phyloP scores from a whole-genome alignment of 805 yeast species.

The Isabelozyma heimii region DNA sequence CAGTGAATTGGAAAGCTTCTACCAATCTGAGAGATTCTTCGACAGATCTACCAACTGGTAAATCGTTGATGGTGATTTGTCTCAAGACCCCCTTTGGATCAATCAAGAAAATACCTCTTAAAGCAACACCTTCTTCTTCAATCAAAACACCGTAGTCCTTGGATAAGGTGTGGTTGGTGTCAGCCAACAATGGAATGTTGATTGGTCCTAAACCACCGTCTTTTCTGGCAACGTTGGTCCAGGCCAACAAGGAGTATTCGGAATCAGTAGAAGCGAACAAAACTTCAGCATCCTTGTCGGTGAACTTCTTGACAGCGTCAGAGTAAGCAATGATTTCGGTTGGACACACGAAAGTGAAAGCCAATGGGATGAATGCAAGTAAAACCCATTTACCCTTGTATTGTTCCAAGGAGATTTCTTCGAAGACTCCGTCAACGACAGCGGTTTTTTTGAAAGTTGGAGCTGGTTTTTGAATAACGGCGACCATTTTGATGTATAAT shows the following conservation, averaged over 20 bases:
- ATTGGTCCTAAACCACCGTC: conserved; percentile 98
- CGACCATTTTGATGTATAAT: conserved; percentile 58
- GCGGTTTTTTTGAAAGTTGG: conserved; percentile 96
- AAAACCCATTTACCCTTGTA: conserved; percentile 98
- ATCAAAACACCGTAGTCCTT: conserved; percentile 96
- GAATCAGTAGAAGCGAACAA: conserved; percentile 98
- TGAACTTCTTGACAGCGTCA: conserved; percentile 87
- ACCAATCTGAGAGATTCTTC: conserved; percentile 96
- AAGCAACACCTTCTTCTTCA: conserved; percentile 94
- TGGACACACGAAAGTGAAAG: conserved; percentile 99
- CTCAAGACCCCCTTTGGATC: conserved; percentile 94
- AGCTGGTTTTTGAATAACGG: conserved; percentile 91
- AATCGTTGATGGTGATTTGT: conserved; percentile 97
- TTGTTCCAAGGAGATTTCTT: conserved; percentile 90
- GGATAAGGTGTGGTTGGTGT: conserved; percentile 93
- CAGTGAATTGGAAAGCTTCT: conserved; percentile 99
- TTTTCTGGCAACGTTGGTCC: conserved; percentile 95
- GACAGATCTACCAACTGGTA: conserved; percentile 98
- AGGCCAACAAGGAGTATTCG: conserved; percentile 94
- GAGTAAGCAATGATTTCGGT: conserved; percentile 99
- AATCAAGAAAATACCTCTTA: conserved; percentile 97
- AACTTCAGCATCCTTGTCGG: conserved; percentile 82
- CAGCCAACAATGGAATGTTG: conserved; percentile 92
- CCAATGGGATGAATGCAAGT: conserved; percentile 96
- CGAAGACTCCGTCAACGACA: conserved; percentile 93